Evolutionary conservation across 1,284 basidiomycete species (phyloP).

Genomic region (Ustilago cynodontis): DNA sequence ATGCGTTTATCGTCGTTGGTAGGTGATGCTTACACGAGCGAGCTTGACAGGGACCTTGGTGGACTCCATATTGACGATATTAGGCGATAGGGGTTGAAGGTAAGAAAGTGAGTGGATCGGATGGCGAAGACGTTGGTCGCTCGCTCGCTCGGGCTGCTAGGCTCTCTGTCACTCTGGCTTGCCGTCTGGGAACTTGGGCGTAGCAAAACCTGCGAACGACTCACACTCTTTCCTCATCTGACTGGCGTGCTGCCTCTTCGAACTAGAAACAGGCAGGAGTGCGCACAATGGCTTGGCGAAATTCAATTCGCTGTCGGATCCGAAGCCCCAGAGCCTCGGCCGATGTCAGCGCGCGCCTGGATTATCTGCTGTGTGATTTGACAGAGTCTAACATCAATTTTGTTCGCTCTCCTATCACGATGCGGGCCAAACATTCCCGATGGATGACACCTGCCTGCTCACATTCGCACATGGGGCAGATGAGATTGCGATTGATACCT

Average conservation of each 20-base stretch:
- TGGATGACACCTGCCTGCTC: neutral
- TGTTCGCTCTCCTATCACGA: no score
- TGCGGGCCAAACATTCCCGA: neutral
- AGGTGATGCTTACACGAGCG: conserved; percentile 55
- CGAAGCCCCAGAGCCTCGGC: neutral
- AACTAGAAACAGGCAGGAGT: neutral
- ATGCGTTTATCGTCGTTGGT: neutral
- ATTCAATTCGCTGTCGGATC: neutral
- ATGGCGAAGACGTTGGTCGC: conserved; percentile 26
- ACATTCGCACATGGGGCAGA: no score
- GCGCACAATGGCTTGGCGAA: neutral
- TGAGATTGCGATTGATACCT: neutral
- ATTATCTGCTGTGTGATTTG: no score
- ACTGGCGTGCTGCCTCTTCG: neutral
- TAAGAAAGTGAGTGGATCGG: conserved; percentile 15
- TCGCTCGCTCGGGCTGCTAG: neutral
- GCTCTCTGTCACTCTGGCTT: neutral
- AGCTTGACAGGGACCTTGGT: conserved; percentile 60
- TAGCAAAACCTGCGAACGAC: no score
- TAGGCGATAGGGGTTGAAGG: conserved; percentile 43
- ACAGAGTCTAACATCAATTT: no score
- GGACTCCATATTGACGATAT: conserved; percentile 58
- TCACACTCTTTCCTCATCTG: no score
- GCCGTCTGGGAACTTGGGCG: neutral
- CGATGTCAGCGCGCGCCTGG: no score